Base-by-base conservation (phyloP, 2,329 filamentous ascomycete genomes). In the Diaporthe capsici region DNA sequence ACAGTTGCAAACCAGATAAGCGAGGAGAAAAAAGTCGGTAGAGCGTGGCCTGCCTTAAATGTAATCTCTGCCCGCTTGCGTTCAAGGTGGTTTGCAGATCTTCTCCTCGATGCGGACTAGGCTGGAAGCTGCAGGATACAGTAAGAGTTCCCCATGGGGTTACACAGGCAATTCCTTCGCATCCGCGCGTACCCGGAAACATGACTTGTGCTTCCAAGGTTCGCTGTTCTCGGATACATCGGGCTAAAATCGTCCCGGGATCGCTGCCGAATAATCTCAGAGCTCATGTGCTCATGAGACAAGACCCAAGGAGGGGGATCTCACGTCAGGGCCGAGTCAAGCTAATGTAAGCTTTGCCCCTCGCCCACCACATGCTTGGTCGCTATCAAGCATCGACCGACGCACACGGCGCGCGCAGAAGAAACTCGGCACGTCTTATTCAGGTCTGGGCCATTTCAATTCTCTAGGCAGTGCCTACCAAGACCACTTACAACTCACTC, bases 81-180 rank as follows among this genome's bases (percentile, higher is more conserved):
- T 70, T 20, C 34, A 22, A 39, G 15, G 65, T 39, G 49, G 12
- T 28, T 12, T 28, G 65, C 65, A 39, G 65, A 55, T 70, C 65
- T 13, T 55, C 34, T 70, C 8, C 65, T 34, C 65, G 31, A 55
- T 31, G 34, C 31, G 49, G 31, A 5, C 34, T 70, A 70, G 65
- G 47, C 25, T 37, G 47, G 39, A 51, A 28, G 65, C 65, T 68
- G 63, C 63, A 68, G 65, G 47, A 20, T 28, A 47, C 60, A 65
- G 42, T 22, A 42, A 55, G 34, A 39, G 65, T 55, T 42, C 65
- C 65, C 65, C 65, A 70, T 28, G 65, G 65, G 65, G 65, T 70
- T n/a, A 42, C 65, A 39, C 65, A 70, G 65, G 20, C 31, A 42
- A 15, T 55, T 42, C 49, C n/a, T 53, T 70, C 49, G 17, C 47